Conservation (phyloP, 306 rosid species). For the Alnus glutinosa region DNA sequence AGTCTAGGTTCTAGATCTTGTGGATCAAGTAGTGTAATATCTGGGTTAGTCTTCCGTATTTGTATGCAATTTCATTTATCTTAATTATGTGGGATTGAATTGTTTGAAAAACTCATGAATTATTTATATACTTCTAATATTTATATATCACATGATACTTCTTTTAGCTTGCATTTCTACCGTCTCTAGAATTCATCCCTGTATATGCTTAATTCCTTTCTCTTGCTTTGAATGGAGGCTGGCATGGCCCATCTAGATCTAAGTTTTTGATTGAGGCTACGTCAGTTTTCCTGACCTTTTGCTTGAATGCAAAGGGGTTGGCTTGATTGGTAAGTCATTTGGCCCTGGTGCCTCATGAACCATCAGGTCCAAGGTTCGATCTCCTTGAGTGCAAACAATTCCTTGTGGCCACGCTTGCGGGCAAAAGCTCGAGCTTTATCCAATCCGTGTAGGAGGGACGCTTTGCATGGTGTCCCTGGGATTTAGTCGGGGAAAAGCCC, state of each 20-base stretch:
- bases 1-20: not conserved
- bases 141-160: not conserved
- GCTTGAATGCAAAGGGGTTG: not conserved
- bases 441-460: no score
- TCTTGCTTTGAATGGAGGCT: not conserved
- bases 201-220: not conserved
- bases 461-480: no score
- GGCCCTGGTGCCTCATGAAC: no score
- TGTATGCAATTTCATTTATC: not conserved
- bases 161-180: not conserved
- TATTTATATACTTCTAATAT: no score
- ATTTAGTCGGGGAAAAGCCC: no score
- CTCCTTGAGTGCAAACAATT: no score
- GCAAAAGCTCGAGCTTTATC: no score
- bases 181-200: not conserved
- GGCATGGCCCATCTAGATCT: not conserved
- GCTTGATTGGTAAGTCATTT: no score
- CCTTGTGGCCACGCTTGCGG: no score
- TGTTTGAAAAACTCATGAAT: not conserved
- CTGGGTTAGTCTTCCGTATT: not conserved
- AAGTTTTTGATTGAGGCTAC: not conserved
- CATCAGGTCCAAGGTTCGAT: no score
- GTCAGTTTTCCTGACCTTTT: not conserved
- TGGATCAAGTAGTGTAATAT: not conserved
- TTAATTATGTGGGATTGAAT: not conserved